phyloP scores from a whole-genome alignment of 2,329 filamentous ascomycete species.

The Claviceps africana region DNA sequence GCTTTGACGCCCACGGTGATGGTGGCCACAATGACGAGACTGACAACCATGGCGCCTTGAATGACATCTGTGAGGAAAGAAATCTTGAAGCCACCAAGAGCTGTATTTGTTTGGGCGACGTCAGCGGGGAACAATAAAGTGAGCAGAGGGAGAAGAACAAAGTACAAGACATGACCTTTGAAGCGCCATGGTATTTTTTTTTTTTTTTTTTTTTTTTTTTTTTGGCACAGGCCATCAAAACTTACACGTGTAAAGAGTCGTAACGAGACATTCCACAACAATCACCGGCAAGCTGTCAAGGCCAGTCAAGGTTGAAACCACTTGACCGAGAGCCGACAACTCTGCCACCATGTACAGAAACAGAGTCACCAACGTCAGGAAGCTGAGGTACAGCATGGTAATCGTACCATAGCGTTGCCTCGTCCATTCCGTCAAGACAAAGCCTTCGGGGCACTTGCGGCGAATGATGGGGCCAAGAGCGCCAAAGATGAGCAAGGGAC shows the following conservation, averaged over 20 bases:
- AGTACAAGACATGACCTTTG: not conserved
- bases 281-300: conserved; percentile 60
- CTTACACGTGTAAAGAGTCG: conserved; percentile 69
- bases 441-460: conserved; percentile 66
- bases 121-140: not conserved
- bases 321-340: conserved; percentile 67
- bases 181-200: too few relatives aligned
- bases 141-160: not conserved
- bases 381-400: conserved; percentile 59
- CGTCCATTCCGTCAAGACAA: conserved; percentile 75
- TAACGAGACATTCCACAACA: conserved; percentile 64
- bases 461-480: conserved; percentile 64
- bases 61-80: conserved; percentile 76
- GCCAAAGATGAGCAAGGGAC: conserved; percentile 64
- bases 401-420: conserved; percentile 60
- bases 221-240: not conserved
- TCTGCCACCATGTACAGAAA: conserved; percentile 83
- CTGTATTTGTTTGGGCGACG: conserved; percentile 22
- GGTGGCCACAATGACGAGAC: conserved; percentile 60
- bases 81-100: conserved; percentile 68
- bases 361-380: conserved; percentile 65
- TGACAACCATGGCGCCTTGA: conserved; percentile 64
- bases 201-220: not conserved
- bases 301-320: conserved; percentile 59
- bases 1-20: conserved; percentile 67